Conservation (phyloP, 225 moss, liverwort and hornwort genomes). For the Anthoceros angustus region DNA sequence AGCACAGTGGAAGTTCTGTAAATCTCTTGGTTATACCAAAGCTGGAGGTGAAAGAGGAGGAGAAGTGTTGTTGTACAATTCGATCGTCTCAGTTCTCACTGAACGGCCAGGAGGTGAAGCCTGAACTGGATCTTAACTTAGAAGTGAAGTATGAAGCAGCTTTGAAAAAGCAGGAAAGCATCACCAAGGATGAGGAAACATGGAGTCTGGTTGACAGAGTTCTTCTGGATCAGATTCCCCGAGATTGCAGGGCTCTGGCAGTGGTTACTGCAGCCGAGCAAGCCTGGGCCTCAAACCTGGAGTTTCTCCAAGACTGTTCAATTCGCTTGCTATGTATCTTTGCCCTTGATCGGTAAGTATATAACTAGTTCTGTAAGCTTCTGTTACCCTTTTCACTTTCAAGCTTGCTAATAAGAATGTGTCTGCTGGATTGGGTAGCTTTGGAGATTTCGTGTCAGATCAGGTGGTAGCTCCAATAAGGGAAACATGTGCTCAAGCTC, state of each 20-base stretch:
- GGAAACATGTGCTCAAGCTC: constrained; percentile 87
- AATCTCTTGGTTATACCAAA: background rate
- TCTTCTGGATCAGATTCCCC: constrained; percentile 16
- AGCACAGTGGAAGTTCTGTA: too few species aligned
- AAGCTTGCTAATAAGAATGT: background rate
- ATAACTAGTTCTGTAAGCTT: background rate
- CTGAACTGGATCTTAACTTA: constrained; percentile 51
- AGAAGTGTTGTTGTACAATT: background rate
- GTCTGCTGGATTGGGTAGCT: constrained; percentile 19
- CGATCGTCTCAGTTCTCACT: too few species aligned
- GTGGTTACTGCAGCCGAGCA: constrained; percentile 40
- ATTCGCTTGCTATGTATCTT: constrained; percentile 80
- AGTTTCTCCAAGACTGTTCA: constrained; percentile 74
- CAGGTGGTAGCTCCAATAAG: constrained; percentile 90
- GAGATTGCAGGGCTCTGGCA: constrained; percentile 34
- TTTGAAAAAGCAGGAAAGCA: constrained; percentile 16
- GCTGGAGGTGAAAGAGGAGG: background rate
- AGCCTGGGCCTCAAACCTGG: constrained; percentile 58
- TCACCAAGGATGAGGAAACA: constrained; percentile 8
- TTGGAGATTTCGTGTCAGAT: constrained; percentile 94
- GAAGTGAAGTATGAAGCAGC: constrained; percentile 36
- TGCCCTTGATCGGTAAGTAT: constrained; percentile 58
- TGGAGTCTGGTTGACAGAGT: constrained; percentile 9
- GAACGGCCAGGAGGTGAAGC: constrained; percentile 13
- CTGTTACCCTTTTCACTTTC: background rate